A percentile compares a stretch with the other conserved stretches of the same genome.
Evolutionary conservation across 73 alveolate genomes (phyloP).

Genomic region (Effrenium voratum): DNA sequence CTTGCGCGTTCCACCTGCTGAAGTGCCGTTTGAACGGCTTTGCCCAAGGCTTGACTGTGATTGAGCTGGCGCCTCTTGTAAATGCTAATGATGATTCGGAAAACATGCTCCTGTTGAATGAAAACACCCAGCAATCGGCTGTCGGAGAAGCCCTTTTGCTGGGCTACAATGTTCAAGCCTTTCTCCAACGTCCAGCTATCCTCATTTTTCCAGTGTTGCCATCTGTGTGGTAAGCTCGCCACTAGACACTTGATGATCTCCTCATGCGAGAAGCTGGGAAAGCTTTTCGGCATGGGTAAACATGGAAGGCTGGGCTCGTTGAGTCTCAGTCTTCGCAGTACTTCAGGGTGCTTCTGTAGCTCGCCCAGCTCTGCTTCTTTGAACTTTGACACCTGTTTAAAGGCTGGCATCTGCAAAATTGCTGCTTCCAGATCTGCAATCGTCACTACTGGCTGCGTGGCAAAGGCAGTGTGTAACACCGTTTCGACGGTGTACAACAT

Average conservation of each 20-base stretch:
- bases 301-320: conserved; percentile 3
- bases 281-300: conserved; percentile 11
- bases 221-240: not conserved
- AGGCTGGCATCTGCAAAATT: conserved; percentile 10
- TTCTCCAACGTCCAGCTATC: conserved; percentile 22
- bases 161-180: not conserved
- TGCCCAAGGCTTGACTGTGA: not conserved
- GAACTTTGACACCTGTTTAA: conserved; percentile 22
- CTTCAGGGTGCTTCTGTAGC: conserved; percentile 20
- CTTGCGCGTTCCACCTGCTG: not conserved
- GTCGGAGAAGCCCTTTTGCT: not conserved
- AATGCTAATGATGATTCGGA: not conserved
- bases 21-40: not conserved
- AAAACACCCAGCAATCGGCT: conserved; percentile 35
- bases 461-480: conserved; percentile 31
- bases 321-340: conserved; percentile 4
- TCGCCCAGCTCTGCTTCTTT: conserved; percentile 32
- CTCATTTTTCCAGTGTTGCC: not conserved
- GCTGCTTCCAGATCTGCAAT: conserved; percentile 21
- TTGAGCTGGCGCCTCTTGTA: not conserved
- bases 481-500: conserved; percentile 37
- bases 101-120: conserved; percentile 14
- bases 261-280: conserved; percentile 6
- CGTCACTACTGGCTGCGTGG: conserved; percentile 34
- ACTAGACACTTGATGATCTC: conserved; percentile 5